These are phyloP conservation scores for Kwoniella dejecticola DNA, from an alignment of 768 basidiomycete genomes.

Conservation along the genomic window DNA sequence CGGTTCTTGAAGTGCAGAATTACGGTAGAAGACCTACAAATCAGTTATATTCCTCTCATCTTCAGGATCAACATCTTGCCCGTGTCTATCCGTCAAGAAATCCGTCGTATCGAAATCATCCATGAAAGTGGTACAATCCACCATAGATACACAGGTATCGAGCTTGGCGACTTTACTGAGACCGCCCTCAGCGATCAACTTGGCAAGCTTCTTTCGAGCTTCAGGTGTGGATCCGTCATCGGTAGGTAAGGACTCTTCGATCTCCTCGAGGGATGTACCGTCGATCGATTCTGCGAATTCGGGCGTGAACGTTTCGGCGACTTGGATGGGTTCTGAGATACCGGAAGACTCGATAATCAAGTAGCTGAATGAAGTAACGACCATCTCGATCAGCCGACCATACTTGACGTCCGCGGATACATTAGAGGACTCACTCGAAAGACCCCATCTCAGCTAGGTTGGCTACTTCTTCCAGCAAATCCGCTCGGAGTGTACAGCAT, in stretches of 20 bases:
- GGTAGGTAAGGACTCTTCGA: constrained; percentile 31
- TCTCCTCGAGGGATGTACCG: constrained; percentile 30
- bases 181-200: constrained; percentile 50
- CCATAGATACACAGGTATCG: constrained; percentile 52
- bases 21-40: constrained; percentile 18
- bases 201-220: constrained; percentile 37
- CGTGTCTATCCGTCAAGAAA: constrained; percentile 53
- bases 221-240: constrained; percentile 19
- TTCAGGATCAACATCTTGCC: constrained; percentile 46
- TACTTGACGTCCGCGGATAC: too few relatives aligned
- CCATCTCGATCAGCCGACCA: neutral
- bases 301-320: constrained; percentile 54
- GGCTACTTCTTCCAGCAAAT: constrained; percentile 54
- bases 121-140: constrained; percentile 50
- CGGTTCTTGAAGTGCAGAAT: neutral
- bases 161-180: constrained; percentile 48
- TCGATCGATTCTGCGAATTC: constrained; percentile 46
- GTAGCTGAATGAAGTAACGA: constrained; percentile 44
- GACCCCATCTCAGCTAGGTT: constrained; percentile 40
- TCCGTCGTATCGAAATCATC: constrained; percentile 52
- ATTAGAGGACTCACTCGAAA: constrained; percentile 41
- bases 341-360: constrained; percentile 54
- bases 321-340: constrained; percentile 52
- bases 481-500: constrained; percentile 55
- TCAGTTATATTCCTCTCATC: constrained; percentile 55